Conservation (phyloP, 2,329 filamentous ascomycete species). For the Botryotinia convoluta region DNA sequence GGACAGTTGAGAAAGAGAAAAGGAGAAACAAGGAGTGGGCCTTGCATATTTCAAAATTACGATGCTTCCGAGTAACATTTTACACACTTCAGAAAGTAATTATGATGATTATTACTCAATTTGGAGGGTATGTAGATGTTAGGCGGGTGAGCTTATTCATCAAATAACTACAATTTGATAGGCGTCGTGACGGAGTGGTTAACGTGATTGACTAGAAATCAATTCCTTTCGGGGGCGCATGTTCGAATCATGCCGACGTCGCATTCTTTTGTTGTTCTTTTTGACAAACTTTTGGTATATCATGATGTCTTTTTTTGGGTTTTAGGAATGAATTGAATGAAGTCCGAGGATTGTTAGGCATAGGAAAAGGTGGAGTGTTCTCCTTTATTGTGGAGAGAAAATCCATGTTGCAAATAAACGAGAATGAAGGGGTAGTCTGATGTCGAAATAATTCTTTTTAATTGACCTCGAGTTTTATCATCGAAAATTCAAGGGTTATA, state of each 20-base stretch:
- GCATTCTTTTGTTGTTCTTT: rapidly evolving
- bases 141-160: rapidly evolving
- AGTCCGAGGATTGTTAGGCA: rapidly evolving
- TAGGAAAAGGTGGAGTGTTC: background rate
- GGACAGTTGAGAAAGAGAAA: background rate
- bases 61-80: background rate
- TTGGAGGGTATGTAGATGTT: rapidly evolving
- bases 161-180: rapidly evolving
- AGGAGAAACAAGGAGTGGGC: background rate
- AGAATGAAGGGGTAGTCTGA: background rate
- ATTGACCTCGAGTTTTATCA: background rate
- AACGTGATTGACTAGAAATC: constrained; percentile 18
- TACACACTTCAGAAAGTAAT: background rate
- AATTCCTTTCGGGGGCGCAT: constrained; percentile 17
- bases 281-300: rapidly evolving
- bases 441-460: rapidly evolving
- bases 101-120: background rate
- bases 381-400: background rate
- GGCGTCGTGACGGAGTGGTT: constrained; percentile 17
- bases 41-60: background rate
- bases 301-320: rapidly evolving
- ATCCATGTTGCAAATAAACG: background rate
- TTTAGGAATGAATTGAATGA: background rate
- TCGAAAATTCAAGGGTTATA: background rate
- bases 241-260: constrained; percentile 16